Conservation (phyloP, 163 green algal genomes). For the Scenedesmus sp. region DNA sequence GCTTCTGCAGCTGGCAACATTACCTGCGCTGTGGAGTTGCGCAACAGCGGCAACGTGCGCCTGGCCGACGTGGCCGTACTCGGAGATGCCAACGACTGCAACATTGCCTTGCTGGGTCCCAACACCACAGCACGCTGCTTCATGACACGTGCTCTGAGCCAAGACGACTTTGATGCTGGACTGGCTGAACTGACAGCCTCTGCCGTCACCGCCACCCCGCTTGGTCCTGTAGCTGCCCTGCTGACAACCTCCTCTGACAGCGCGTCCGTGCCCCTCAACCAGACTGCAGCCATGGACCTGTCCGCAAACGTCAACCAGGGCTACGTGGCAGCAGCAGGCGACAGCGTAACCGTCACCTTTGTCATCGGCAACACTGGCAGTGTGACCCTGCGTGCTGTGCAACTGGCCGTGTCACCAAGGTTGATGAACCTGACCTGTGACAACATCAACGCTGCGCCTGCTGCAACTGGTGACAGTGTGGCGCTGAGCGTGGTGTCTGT, state of each 20-base stretch:
- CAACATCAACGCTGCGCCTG: too few relatives aligned
- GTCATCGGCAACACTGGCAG: constrained; percentile 13
- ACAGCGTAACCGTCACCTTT: neutral
- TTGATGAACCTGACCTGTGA: neutral
- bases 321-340: constrained; percentile 14
- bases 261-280: constrained; percentile 14
- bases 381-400: neutral
- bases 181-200: neutral
- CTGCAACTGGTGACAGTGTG: neutral
- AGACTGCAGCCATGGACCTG: constrained; percentile 22
- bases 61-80: neutral
- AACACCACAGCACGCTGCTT: neutral
- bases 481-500: neutral
- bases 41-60: constrained; percentile 29
- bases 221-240: neutral
- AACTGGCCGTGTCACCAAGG: neutral
- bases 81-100: constrained; percentile 31
- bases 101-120: neutral
- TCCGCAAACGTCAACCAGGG: constrained; percentile 4
- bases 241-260: neutral
- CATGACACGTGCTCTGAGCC: neutral
- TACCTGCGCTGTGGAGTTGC: neutral
- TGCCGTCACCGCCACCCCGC: neutral
- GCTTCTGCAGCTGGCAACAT: neutral
- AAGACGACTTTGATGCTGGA: constrained; percentile 6